Base-by-base conservation (phyloP, 2,329 filamentous ascomycete species). In the Calonectria hawksworthii region DNA sequence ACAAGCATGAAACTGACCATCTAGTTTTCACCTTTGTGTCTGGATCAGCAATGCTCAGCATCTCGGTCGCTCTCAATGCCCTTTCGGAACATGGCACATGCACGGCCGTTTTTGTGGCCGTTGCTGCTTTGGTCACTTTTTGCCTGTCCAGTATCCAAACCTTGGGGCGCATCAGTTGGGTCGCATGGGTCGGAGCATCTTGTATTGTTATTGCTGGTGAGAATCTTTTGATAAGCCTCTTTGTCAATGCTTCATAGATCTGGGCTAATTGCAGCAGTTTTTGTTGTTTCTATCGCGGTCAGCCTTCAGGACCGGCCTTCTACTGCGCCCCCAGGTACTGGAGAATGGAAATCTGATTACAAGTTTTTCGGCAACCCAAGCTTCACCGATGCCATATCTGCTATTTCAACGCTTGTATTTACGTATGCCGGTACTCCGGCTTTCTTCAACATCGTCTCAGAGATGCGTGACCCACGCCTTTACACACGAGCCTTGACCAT, bases 21-120 rank as follows among this genome's bases (percentile, higher is more conserved):
- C 34, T 13, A 34, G 34, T 82, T 84, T 86, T 68, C 65, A 73
- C 74, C 14, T 47, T 68, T 47, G 6, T 34, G 34, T 34, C 34
- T 34, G 34, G 34, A 34, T 34, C 34, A 11, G 86, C 83, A 3
- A 83, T 88, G 72, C 80, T 87, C 16, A 79, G 85, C 18, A 77
- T 83, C 16, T 86, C 84, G 0, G 85, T 85, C 30, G 82, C 75
- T 2, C 74, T 86, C 16, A 86, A 86, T 70, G 79, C 85, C 14
- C 70, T 86, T 6, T 86, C 84, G 0, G 74, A 77, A 0, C 84
- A 86, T 72, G 84, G 72, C 16, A 67, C 79, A 21, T 86, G 84
- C 74, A 86, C 85, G 10, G 84, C 84, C 2, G 75, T 83, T 44
- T 86, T 86, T 65, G 83, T 85, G 8, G 82, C 80, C 18, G 79